Conservation (phyloP, 2,329 filamentous ascomycete genomes). For the Colletotrichum kahawae region DNA sequence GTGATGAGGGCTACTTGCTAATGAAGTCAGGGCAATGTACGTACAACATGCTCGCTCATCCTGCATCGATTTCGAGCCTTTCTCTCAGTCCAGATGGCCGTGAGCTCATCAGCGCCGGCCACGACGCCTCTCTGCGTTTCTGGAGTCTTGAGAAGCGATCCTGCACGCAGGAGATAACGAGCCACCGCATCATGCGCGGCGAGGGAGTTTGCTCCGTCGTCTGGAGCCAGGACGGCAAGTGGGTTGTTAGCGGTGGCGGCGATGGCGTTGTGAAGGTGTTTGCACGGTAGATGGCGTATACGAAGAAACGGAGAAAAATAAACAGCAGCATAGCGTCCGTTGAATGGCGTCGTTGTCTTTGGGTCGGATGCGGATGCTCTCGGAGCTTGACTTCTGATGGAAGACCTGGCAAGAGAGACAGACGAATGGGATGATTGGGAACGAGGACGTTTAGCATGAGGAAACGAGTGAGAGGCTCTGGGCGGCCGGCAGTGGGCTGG, state of each 20-base stretch:
- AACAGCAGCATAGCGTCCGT: constrained; percentile 15
- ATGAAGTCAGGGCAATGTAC: constrained; percentile 84
- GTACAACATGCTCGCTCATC: constrained; percentile 97
- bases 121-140: constrained; percentile 94
- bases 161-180: constrained; percentile 94
- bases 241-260: constrained; percentile 92
- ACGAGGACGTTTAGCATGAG: not conserved
- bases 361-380: not conserved
- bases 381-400: not conserved
- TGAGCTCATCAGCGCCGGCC: constrained; percentile 93
- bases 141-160: constrained; percentile 96
- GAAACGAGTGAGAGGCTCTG: not conserved
- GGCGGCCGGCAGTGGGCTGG: not conserved
- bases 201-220: constrained; percentile 94
- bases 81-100: constrained; percentile 91
- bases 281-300: constrained; percentile 49
- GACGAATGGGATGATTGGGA: not conserved
- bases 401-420: not conserved
- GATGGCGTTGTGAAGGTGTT: constrained; percentile 97
- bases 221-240: constrained; percentile 94
- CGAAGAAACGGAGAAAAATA: not conserved
- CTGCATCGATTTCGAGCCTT: constrained; percentile 88
- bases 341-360: constrained; percentile 7
- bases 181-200: constrained; percentile 91
- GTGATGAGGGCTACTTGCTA: not conserved